Evolutionary conservation across 495 filamentous ascomycete species (phyloP).

Genomic region (Xylaria intraflava): DNA sequence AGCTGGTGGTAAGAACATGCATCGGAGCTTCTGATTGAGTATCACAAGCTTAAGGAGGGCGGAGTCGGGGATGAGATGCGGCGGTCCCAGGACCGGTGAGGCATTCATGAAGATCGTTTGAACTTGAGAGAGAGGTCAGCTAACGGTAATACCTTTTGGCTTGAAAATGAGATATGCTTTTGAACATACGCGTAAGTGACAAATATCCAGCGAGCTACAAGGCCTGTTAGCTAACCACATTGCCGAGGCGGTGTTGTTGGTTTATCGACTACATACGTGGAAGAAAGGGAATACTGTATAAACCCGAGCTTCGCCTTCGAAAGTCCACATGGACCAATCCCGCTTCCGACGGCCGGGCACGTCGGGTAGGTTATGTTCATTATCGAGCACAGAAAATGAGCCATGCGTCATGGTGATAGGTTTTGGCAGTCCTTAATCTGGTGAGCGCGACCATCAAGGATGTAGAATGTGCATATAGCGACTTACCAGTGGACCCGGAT

Average conservation of each 20-base stretch:
- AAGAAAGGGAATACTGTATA: slow-evolving; percentile 4
- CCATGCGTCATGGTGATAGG: slow-evolving; percentile 33
- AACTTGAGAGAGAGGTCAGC: too few relatives aligned
- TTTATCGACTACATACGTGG: slow-evolving; percentile 2
- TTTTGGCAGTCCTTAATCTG: slow-evolving; percentile 18
- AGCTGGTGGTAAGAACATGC: slow-evolving; percentile 15
- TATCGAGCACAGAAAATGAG: slow-evolving; percentile 27
- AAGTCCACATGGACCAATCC: slow-evolving; percentile 10
- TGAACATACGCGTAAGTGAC: neutral
- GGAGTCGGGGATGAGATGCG: slow-evolving; percentile 14
- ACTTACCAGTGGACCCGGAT: slow-evolving; percentile 39
- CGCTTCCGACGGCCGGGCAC: neutral
- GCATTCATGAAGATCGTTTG: slow-evolving; percentile 15
- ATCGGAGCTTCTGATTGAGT: slow-evolving; percentile 14
- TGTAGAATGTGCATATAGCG: too few relatives aligned
- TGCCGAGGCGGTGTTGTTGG: too few relatives aligned
- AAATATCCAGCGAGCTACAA: slow-evolving; percentile 2
- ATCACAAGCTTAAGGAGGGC: slow-evolving; percentile 15
- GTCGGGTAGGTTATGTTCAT: slow-evolving; percentile 3
- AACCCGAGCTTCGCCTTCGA: slow-evolving; percentile 2
- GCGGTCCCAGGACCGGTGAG: slow-evolving; percentile 17
- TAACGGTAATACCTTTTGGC: too few relatives aligned
- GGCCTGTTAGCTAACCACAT: too few relatives aligned
- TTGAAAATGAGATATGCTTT: too few relatives aligned
- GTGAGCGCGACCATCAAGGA: too few relatives aligned